Percentiles rank a stretch among this genome's conserved stretches.
Evolutionary conservation across 164 flowering plant species (phyloP).

Genomic region (Aristolochia contorta): DNA sequence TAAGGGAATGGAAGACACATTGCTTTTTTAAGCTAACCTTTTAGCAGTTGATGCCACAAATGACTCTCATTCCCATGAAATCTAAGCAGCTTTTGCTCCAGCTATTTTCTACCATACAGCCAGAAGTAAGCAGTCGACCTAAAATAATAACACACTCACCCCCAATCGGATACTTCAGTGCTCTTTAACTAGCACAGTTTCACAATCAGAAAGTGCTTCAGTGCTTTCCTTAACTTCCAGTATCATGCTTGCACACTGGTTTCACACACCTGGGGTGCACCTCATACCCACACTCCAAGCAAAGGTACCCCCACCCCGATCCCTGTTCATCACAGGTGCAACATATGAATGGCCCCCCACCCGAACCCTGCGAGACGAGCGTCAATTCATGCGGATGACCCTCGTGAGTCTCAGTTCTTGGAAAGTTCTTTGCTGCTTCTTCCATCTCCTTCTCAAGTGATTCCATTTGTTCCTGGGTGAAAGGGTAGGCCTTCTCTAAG

Average conservation of each 20-base stretch:
- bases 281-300: slow-evolving; percentile 82
- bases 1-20: no score
- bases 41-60: no score
- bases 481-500: slow-evolving; percentile 61
- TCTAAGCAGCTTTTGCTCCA: no score
- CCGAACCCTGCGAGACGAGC: slow-evolving; percentile 54
- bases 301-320: slow-evolving; percentile 69
- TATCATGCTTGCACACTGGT: neutral
- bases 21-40: no score
- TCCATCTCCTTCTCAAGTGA: slow-evolving; percentile 44
- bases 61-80: no score
- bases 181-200: no score
- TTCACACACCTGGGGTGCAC: slow-evolving; percentile 60
- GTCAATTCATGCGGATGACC: slow-evolving; percentile 58
- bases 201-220: neutral
- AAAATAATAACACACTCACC: no score
- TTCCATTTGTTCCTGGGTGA: slow-evolving; percentile 40
- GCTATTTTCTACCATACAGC: no score
- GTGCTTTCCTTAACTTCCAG: neutral
- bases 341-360: slow-evolving; percentile 81
- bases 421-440: slow-evolving; percentile 64
- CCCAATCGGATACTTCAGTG: neutral
- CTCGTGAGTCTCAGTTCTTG: slow-evolving; percentile 31
- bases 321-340: slow-evolving; percentile 87
- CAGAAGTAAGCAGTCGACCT: no score